Evolutionary conservation across 2,329 filamentous ascomycete species (phyloP).

Genomic region (Ceratocystis ficicola): DNA sequence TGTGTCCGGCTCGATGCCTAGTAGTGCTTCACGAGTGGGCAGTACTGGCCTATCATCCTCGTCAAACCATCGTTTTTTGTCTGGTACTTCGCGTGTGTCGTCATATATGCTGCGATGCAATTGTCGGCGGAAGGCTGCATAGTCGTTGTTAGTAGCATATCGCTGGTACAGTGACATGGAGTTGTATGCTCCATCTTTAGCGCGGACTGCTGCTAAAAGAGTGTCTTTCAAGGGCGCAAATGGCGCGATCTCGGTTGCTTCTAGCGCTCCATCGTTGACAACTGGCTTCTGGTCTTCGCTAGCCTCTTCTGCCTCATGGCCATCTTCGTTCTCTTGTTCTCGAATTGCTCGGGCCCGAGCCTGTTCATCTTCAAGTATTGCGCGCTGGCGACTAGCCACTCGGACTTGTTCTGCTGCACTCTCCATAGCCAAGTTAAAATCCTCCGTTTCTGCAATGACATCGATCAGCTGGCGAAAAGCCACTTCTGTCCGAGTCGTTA

Average conservation of each 20-base stretch:
- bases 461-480: conserved; percentile 41
- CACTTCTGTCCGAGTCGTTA: conserved; percentile 30
- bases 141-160: conserved; percentile 47
- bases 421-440: conserved; percentile 34
- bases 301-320: background rate
- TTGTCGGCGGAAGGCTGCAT: conserved; percentile 45
- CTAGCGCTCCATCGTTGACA: background rate
- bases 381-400: conserved; percentile 25
- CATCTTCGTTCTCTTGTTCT: background rate
- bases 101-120: conserved; percentile 44
- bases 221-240: conserved; percentile 2
- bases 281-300: conserved; percentile 5
- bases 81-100: conserved; percentile 40
- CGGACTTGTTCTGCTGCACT: conserved; percentile 28
- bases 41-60: conserved; percentile 34
- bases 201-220: background rate
- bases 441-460: conserved; percentile 37
- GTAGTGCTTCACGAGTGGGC: conserved; percentile 21
- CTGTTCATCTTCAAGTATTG: background rate
- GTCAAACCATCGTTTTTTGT: conserved; percentile 44
- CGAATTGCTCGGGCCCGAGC: background rate
- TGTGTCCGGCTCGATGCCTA: conserved; percentile 33
- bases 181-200: conserved; percentile 24
- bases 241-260: background rate
- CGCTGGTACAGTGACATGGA: conserved; percentile 34